phyloP scores from a whole-genome alignment of 2,329 filamentous ascomycete genomes.

The Epichloe uncinata region DNA sequence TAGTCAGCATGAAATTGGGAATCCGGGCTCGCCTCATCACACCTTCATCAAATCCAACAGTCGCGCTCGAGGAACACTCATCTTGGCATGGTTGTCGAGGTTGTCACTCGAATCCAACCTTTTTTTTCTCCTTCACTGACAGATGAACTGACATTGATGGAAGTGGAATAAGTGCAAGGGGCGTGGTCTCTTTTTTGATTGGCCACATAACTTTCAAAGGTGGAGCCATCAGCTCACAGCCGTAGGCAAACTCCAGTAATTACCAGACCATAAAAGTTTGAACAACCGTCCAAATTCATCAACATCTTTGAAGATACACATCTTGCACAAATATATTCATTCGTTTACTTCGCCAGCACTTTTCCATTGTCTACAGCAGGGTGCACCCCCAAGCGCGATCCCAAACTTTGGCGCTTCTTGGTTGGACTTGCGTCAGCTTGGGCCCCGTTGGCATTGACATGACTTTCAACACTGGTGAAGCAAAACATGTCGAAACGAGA shows the following conservation, averaged over 20 bases:
- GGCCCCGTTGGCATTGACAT: neutral
- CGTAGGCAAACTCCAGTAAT: neutral
- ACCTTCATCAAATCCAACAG: conserved; percentile 70
- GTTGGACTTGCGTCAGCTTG: neutral
- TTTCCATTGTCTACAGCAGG: neutral
- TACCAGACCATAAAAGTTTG: neutral
- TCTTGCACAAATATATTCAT: no score
- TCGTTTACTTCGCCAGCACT: no score
- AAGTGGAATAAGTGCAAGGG: neutral
- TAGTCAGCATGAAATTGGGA: conserved; percentile 11
- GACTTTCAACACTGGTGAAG: neutral
- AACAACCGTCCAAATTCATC: neutral
- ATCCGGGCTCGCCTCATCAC: conserved; percentile 6
- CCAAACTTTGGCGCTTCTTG: neutral
- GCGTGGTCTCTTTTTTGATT: conserved; percentile 3
- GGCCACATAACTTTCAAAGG: neutral
- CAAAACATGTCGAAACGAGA: conserved; percentile 4
- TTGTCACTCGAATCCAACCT: conserved; percentile 10
- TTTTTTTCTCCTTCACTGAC: neutral
- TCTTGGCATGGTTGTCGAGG: conserved; percentile 27
- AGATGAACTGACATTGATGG: no score
- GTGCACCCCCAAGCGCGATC: neutral
- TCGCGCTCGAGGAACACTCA: conserved; percentile 49
- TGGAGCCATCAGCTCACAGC: neutral
- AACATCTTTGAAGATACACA: no score